phyloP scores from a whole-genome alignment of 805 yeast genomes.

The Jamesozyma jinghongensis region DNA sequence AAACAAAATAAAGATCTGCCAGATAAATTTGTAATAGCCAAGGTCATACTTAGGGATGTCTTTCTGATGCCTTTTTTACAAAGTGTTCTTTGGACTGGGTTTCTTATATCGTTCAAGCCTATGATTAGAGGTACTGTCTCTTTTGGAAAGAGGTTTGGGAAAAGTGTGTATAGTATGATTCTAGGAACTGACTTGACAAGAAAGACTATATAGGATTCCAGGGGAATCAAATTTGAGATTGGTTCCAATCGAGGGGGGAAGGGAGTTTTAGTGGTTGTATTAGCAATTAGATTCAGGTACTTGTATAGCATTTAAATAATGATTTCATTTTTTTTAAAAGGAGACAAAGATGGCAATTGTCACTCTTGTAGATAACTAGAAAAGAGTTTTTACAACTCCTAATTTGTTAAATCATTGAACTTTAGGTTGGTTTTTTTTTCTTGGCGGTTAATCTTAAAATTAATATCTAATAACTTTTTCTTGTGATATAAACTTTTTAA shows the following conservation, averaged over 20 bases:
- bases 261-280: neutral
- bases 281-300: too few species aligned
- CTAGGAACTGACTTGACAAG: neutral
- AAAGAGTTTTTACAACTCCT: too few species aligned
- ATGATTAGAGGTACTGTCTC: constrained; percentile 16
- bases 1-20: constrained; percentile 11
- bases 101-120: constrained; percentile 34
- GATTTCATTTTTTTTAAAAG: too few species aligned
- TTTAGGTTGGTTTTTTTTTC: too few species aligned
- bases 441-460: too few species aligned
- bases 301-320: too few species aligned
- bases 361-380: too few species aligned
- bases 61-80: constrained; percentile 46
- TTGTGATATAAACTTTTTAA: too few species aligned
- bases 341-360: too few species aligned
- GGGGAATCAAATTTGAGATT: neutral
- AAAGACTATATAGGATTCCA: too few species aligned
- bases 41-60: constrained; percentile 44
- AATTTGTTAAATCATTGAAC: too few species aligned
- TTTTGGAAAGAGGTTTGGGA: neutral
- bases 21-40: constrained; percentile 15
- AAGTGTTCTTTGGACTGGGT: constrained; percentile 39
- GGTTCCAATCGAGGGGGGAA: neutral
- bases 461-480: too few species aligned
- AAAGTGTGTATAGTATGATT: constrained; percentile 1